phyloP scores from a whole-genome alignment of 352 stramenopile species.

The Hyaloperonospora brassicae region DNA sequence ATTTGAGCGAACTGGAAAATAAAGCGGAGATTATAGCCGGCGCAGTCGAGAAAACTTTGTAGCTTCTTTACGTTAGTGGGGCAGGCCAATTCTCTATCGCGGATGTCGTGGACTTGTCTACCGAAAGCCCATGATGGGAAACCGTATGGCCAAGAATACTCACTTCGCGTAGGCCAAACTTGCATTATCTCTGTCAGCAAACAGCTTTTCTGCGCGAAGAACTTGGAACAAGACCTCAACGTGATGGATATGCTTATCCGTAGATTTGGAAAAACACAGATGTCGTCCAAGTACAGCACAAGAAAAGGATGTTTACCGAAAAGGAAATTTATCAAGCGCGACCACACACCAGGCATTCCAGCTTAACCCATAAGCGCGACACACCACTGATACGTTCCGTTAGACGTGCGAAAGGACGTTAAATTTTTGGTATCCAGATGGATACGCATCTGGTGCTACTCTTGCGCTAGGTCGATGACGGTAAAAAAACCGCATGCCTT shows the following conservation, averaged over 20 bases:
- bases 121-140: constrained; percentile 8
- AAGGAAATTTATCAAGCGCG: constrained; percentile 18
- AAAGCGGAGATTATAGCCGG: constrained; percentile 26
- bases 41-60: constrained; percentile 23
- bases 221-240: constrained; percentile 21
- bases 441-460: constrained; percentile 24
- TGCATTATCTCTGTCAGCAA: constrained; percentile 15
- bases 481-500: constrained; percentile 5
- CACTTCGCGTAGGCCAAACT: constrained; percentile 13
- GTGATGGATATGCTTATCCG: constrained; percentile 14
- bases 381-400: constrained; percentile 30
- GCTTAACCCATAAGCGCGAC: constrained; percentile 29
- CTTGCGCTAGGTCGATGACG: constrained; percentile 19
- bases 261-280: constrained; percentile 21
- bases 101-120: constrained; percentile 20
- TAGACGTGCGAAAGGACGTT: constrained; percentile 4
- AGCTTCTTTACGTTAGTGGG: constrained; percentile 13
- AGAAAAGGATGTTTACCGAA: constrained; percentile 23
- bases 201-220: constrained; percentile 17
- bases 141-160: constrained; percentile 25
- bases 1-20: constrained; percentile 18
- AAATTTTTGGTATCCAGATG: not conserved
- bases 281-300: constrained; percentile 30
- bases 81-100: constrained; percentile 14
- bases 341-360: constrained; percentile 26